These are phyloP conservation scores for Boechera divaricarpa DNA, from an alignment of 345 rosid species.

Conservation along the genomic window DNA sequence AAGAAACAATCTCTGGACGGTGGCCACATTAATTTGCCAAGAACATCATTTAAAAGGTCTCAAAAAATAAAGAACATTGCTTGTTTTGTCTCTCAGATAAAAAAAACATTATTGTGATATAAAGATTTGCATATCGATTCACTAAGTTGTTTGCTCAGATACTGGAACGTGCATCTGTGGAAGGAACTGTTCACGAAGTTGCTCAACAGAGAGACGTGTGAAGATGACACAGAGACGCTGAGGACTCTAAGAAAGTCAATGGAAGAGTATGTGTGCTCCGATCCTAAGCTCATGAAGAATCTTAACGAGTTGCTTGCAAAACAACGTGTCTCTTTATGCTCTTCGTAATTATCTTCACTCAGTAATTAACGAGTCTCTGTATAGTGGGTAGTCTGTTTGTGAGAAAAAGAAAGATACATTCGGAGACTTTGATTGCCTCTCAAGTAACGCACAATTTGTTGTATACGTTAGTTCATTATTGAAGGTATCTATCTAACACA, in stretches of 20 bases:
- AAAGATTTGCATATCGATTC: background rate
- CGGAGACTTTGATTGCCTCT: constrained; percentile 1
- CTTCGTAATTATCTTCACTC: constrained; percentile 42
- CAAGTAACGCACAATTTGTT: background rate
- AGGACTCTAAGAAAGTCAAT: constrained; percentile 65
- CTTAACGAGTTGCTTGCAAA: constrained; percentile 72
- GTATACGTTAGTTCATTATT: background rate
- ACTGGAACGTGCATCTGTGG: constrained; percentile 87
- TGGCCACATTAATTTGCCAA: constrained; percentile 59
- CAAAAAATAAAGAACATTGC: background rate
- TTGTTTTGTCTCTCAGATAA: background rate
- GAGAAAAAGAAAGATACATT: constrained; percentile 21
- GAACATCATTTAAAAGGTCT: constrained; percentile 72
- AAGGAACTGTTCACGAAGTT: constrained; percentile 67
- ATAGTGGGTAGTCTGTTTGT: constrained; percentile 14
- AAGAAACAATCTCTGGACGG: constrained; percentile 62
- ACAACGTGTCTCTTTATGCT: constrained; percentile 76
- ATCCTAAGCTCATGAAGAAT: constrained; percentile 65
- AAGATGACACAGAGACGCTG: constrained; percentile 54
- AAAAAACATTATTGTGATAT: background rate
- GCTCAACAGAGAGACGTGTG: constrained; percentile 56
- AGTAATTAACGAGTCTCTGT: constrained; percentile 1
- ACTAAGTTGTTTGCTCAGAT: constrained; percentile 49
- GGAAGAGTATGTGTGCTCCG: constrained; percentile 60
- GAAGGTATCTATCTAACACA: background rate